Base-by-base conservation (phyloP, 805 yeast genomes). In the Yamadazyma paraphyllophila region DNA sequence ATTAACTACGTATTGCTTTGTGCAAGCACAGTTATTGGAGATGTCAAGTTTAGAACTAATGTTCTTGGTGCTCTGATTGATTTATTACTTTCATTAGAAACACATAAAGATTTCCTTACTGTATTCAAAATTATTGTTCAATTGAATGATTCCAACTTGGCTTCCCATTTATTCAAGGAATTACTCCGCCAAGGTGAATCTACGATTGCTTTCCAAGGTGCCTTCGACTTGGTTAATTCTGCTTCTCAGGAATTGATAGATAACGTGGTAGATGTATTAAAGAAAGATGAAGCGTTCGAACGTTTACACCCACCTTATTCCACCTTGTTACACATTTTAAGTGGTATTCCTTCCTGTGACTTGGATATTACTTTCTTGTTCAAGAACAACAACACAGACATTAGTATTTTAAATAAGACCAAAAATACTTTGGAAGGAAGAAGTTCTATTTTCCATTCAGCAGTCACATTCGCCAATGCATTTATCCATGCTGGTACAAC, bases 401-500 rank as follows among this genome's bases (percentile, higher is more conserved):
- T 83, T 46, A 77, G 84, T 41, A 83, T 92, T 47, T 75, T 94
- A 58, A 86, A 87, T 65, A 85, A 85, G 59, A 79, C 97, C 6
- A 90, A 89, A 65, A 78, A 81, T 47, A 74, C 80, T 8, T 74
- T 94, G 53, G 99, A 94, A 62, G 96, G 96, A 39, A 82, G 96
- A 67, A 86, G 82, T 61, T 94, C 99, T 10, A 81, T 94, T 53
- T 91, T 88, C 78, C 99, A 94, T 69, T 85, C 95, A 17, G 99
- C 97, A 7, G 90, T 94, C 40, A 88, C 97, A 39, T 90, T 94
- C 62, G 83, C 94, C 45, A 92, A 90, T 60, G 97, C 97, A 0
- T 89, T 90, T 61, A 78, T 92, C 80, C 96, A 91, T 65, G 88
- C 94, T 32, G 99, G 98, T 47, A 94, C 99, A 11, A 88, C 98